Evolutionary conservation across 257 asterid genomes (phyloP).

Genomic region (Nicotiana tabacum): DNA sequence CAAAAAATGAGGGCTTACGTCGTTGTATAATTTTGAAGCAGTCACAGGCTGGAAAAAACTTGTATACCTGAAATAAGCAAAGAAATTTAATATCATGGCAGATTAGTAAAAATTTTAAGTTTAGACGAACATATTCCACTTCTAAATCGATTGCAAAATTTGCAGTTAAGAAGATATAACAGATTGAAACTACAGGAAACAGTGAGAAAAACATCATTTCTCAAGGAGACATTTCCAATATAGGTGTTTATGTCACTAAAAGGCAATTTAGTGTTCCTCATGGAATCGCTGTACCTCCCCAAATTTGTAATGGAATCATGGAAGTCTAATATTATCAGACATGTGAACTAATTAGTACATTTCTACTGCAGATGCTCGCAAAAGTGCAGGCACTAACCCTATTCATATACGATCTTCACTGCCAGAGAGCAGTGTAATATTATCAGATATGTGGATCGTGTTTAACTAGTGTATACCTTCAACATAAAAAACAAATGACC

Average conservation of each 20-base stretch:
- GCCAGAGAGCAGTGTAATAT: not conserved
- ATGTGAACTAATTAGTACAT: not conserved
- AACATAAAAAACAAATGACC: not conserved
- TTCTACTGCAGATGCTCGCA: not conserved
- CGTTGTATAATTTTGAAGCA: conserved; percentile 88
- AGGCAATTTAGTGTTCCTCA: not conserved
- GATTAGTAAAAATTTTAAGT: not conserved
- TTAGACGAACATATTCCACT: not conserved
- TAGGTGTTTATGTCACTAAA: not conserved
- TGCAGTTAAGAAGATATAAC: not conserved
- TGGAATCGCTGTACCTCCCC: not conserved
- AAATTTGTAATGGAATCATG: not conserved
- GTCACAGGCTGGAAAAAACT: conserved; percentile 97
- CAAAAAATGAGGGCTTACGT: conserved; percentile 41
- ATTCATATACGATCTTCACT: not conserved
- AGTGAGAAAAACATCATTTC: not conserved
- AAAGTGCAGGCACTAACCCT: not conserved
- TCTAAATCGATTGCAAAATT: not conserved
- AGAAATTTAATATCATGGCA: conserved; percentile 2
- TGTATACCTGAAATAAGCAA: conserved; percentile 66
- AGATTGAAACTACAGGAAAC: not conserved
- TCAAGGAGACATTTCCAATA: not conserved
- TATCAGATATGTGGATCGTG: not conserved
- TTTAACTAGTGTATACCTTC: not conserved
- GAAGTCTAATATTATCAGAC: not conserved